phyloP scores from a whole-genome alignment of 2,329 filamentous ascomycete species.

The Curvularia spicifera region DNA sequence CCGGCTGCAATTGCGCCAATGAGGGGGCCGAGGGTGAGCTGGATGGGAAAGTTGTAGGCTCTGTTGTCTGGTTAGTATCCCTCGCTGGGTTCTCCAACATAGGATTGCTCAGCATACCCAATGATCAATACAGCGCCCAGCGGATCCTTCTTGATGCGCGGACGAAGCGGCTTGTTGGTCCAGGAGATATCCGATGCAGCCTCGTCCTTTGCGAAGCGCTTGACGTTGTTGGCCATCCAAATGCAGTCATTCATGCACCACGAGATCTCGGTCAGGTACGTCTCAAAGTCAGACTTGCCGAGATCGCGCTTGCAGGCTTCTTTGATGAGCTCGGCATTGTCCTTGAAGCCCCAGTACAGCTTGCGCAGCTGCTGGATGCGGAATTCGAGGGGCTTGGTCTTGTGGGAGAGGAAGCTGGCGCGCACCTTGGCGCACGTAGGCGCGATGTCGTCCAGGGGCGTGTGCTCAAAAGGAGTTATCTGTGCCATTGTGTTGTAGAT shows the following conservation, averaged over 20 bases:
- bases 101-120: conserved; percentile 5
- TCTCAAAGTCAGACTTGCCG: conserved; percentile 77
- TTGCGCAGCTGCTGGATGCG: conserved; percentile 86
- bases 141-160: conserved; percentile 85
- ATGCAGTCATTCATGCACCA: conserved; percentile 84
- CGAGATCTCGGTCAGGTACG: conserved; percentile 74
- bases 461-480: conserved; percentile 44
- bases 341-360: conserved; percentile 90
- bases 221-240: conserved; percentile 76
- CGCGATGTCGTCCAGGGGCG: conserved; percentile 45
- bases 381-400: conserved; percentile 82
- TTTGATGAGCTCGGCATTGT: conserved; percentile 74
- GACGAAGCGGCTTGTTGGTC: conserved; percentile 71
- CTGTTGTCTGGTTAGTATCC: conserved; percentile 45
- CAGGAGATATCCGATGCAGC: conserved; percentile 71
- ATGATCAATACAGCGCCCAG: conserved; percentile 84
- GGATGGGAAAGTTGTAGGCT: conserved; percentile 92
- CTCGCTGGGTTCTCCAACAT: not conserved
- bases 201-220: conserved; percentile 85
- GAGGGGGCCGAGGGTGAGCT: conserved; percentile 77
- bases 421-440: conserved; percentile 60
- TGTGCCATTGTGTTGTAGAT: conserved; percentile 10
- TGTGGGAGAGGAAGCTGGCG: conserved; percentile 75
- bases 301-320: conserved; percentile 81
- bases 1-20: conserved; percentile 92